Conservation (phyloP, 768 basidiomycete species). For the Grammothele lineata region DNA sequence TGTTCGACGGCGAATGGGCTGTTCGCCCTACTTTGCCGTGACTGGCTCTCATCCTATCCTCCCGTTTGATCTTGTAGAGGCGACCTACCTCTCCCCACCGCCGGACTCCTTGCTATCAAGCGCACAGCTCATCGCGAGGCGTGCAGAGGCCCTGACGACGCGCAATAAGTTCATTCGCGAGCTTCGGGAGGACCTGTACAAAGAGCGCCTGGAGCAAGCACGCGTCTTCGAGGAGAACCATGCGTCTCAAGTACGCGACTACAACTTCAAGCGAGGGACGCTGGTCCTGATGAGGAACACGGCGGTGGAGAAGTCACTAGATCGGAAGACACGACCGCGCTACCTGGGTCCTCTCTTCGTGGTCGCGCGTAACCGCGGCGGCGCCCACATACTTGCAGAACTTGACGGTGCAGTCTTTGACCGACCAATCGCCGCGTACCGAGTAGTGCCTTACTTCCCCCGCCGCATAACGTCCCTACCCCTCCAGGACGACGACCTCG, state of each 20-base stretch:
- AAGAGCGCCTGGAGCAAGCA: background rate
- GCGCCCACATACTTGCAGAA: constrained; percentile 24
- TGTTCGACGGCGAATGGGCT: constrained; percentile 23
- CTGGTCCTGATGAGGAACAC: constrained; percentile 28
- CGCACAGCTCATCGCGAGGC: constrained; percentile 13
- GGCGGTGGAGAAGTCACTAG: constrained; percentile 20
- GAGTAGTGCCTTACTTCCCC: constrained; percentile 20
- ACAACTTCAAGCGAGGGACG: constrained; percentile 23
- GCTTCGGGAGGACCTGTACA: constrained; percentile 9
- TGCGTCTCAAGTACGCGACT: constrained; percentile 18
- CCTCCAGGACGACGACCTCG: background rate
- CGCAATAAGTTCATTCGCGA: too few species aligned
- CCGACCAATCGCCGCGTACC: constrained; percentile 17
- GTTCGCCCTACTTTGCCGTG: constrained; percentile 24
- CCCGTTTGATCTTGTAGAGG: constrained; percentile 20
- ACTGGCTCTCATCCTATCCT: constrained; percentile 18
- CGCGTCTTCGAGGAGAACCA: constrained; percentile 14
- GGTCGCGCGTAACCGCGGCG: constrained; percentile 16
- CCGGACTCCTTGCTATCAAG: constrained; percentile 6
- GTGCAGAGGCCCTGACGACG: constrained; percentile 10
- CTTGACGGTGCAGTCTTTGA: constrained; percentile 21
- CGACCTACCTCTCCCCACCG: constrained; percentile 14
- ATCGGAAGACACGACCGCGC: constrained; percentile 21
- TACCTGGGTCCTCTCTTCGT: constrained; percentile 27
- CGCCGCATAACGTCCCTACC: background rate